Conservation (phyloP, 2,329 filamentous ascomycete species). For the Penicillium crustosum region DNA sequence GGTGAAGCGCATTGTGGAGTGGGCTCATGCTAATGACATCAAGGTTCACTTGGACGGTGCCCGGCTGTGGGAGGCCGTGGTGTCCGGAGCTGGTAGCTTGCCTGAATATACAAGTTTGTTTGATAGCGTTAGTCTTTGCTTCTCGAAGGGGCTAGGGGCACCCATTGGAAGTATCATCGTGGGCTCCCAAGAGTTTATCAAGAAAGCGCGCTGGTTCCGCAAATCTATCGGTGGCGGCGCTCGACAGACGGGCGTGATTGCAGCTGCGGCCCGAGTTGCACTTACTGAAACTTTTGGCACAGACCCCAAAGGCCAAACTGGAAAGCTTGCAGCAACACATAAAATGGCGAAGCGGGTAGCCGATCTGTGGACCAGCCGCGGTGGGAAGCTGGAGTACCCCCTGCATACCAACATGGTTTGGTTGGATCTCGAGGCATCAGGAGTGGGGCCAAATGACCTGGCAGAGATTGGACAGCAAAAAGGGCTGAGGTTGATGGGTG, state of each 20-base stretch:
- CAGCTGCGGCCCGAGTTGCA: conserved; percentile 72
- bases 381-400: conserved; percentile 66
- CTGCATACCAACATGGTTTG: conserved; percentile 93
- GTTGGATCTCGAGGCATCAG: conserved; percentile 68
- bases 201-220: conserved; percentile 70
- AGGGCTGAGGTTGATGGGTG: conserved; percentile 58
- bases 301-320: conserved; percentile 58
- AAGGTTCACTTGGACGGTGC: conserved; percentile 77
- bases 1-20: conserved; percentile 66
- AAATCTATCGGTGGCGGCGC: conserved; percentile 80
- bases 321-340: conserved; percentile 62
- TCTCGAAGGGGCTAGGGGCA: conserved; percentile 79
- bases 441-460: conserved; percentile 54
- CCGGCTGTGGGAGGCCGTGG: conserved; percentile 77
- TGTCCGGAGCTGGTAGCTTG: conserved; percentile 65
- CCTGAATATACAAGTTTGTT: conserved; percentile 67
- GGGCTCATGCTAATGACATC: conserved; percentile 64
- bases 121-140: conserved; percentile 74
- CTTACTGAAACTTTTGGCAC: conserved; percentile 75
- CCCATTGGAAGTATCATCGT: conserved; percentile 77
- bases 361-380: conserved; percentile 65
- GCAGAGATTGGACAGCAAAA: conserved; percentile 56
- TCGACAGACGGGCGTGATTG: conserved; percentile 72
- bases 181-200: conserved; percentile 58
- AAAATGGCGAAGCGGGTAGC: conserved; percentile 62